A percentile compares a stretch with the other conserved stretches of the same genome.
phyloP scores from a whole-genome alignment of 768 basidiomycete species.

The Hericium rajendrae region DNA sequence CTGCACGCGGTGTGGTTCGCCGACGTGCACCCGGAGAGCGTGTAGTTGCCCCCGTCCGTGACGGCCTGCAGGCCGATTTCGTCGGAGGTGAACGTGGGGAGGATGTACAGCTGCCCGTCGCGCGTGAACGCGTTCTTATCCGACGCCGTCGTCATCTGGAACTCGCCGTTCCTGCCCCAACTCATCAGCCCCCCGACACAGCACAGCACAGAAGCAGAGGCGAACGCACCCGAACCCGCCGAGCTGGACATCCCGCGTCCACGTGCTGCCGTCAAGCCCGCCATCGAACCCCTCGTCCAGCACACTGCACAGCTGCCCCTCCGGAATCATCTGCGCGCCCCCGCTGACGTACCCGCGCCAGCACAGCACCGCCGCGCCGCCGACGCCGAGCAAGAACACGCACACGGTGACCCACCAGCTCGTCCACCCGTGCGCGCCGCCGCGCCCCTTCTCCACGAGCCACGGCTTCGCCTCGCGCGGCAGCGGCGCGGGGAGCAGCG shows the following conservation, averaged over 20 bases:
- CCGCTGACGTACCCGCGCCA: conserved; percentile 30
- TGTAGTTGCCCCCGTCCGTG: conserved; percentile 29
- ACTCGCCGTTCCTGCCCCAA: conserved; percentile 32
- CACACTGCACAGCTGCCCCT: conserved; percentile 32
- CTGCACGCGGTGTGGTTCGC: conserved; percentile 36
- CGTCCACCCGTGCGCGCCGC: conserved; percentile 24
- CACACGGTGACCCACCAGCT: conserved; percentile 42
- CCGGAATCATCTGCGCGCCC: conserved; percentile 27
- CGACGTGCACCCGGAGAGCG: conserved; percentile 28
- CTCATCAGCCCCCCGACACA: neutral
- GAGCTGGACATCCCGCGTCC: conserved; percentile 42
- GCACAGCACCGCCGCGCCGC: conserved; percentile 32
- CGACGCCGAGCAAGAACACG: conserved; percentile 33
- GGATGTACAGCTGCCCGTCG: conserved; percentile 46
- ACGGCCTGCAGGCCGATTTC: conserved; percentile 28
- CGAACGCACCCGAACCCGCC: conserved; percentile 38
- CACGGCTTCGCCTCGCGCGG: conserved; percentile 40
- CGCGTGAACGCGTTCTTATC: conserved; percentile 33
- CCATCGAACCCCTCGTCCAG: conserved; percentile 40
- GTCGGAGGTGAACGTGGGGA: conserved; percentile 49
- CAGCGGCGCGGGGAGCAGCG: conserved; percentile 44
- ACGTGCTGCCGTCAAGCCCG: conserved; percentile 21
- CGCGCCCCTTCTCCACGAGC: conserved; percentile 30
- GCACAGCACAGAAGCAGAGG: neutral
- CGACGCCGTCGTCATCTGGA: conserved; percentile 42